Evolutionary conservation across 805 yeast genomes (phyloP).

Genomic region (Ogataea siamensis): DNA sequence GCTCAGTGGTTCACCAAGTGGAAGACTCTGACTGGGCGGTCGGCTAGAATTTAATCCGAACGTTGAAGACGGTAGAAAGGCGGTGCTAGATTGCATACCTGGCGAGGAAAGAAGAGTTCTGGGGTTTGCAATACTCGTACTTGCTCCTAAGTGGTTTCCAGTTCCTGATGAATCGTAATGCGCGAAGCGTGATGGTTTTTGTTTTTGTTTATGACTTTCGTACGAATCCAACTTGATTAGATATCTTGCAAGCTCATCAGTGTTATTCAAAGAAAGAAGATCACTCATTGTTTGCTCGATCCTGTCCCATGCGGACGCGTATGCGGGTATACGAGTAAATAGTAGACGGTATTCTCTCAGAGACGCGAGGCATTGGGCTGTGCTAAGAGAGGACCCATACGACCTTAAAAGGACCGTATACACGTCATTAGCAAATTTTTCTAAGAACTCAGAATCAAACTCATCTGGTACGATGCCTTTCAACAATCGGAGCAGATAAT

Average conservation of each 20-base stretch:
- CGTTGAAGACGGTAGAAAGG: constrained; percentile 4
- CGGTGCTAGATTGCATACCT: constrained; percentile 5
- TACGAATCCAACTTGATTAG: constrained; percentile 23
- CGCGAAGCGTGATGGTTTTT: constrained; percentile 2
- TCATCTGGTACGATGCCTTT: constrained; percentile 17
- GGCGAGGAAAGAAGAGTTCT: constrained; percentile 13
- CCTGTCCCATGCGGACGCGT: constrained; percentile 17
- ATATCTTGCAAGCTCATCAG: constrained; percentile 23
- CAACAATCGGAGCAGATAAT: constrained; percentile 22
- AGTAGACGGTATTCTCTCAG: constrained; percentile 12
- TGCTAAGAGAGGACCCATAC: constrained; percentile 3
- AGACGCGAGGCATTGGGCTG: constrained; percentile 5
- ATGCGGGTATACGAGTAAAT: constrained; percentile 9
- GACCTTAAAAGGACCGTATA: constrained; percentile 14
- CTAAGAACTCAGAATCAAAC: constrained; percentile 14
- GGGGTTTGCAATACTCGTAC: constrained; percentile 11
- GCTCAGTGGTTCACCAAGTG: constrained; percentile 27
- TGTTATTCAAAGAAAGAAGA: constrained; percentile 15
- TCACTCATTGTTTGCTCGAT: constrained; percentile 24
- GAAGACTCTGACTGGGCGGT: constrained; percentile 12
- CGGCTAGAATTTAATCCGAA: constrained; percentile 6
- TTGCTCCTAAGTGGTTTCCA: constrained; percentile 11
- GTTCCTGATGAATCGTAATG: constrained; percentile 6
- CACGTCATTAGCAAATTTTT: constrained; percentile 16
- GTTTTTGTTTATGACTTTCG: constrained; percentile 7